Base-by-base conservation (phyloP, 1,139 yeast genomes). In the Saccharomycopsis crataegensis region DNA sequence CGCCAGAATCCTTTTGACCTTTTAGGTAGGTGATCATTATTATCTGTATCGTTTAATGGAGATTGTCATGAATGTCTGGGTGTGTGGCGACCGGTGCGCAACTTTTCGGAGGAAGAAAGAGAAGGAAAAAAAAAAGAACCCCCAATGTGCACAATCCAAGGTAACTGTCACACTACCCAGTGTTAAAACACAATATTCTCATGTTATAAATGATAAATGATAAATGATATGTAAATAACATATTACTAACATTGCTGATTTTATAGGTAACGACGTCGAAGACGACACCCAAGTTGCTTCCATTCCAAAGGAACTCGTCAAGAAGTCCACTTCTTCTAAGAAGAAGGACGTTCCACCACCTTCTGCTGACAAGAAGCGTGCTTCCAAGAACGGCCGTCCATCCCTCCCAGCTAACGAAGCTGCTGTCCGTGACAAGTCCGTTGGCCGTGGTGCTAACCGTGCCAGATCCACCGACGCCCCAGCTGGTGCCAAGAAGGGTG, bases 401-500 rank as follows among this genome's bases (percentile, higher is more conserved):
- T 78, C 78, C 70, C 74, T 82, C 57, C 72, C 84, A 63, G 96
- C 96, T 71, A 91, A 89, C 77, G 96, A 90, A 68, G 96, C 89
- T 66, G 96, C 95, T 61, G 74, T 83, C 72, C 86, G 79, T 74
- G 82, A 77, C 80, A 83, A 49, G 33, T 28, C 46, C 68, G 81
- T 76, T 59, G 83, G 83, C 62, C 77, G 82, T 64, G 60, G 70
- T 59, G 73, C 83, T 77, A 91, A 91, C 91, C 76, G 72, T 61
- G 62, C 72, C 61, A 82, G 73, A 69, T 70, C 78, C 57, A 79
- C 79, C 62, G 75, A 81, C 60, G 84, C 77, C 59, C 83, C 88
- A 69, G 72, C 78, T 61, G 64, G 70, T 58, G 58, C 61, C 58
- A 65, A 54, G 54, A 62, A 78, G 59, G 76, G 78, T 65, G 66